A percentile compares a stretch with the other conserved stretches of the same genome.
phyloP scores from a whole-genome alignment of 2,329 filamentous ascomycete genomes.

The Diaporthe amygdali region DNA sequence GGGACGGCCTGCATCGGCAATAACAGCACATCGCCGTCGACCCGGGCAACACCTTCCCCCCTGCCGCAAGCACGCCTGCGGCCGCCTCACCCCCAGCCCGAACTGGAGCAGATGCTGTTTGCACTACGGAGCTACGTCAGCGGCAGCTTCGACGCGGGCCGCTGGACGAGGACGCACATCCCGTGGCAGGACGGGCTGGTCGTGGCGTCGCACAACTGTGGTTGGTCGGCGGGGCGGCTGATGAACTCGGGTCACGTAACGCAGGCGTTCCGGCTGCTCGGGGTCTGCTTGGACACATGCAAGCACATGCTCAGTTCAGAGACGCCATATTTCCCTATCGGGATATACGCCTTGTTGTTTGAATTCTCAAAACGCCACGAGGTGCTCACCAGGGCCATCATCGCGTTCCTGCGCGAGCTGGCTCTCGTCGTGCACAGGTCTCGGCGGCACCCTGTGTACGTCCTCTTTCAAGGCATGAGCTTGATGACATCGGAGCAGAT shows the following conservation, averaged over 20 bases:
- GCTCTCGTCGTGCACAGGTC: background rate
- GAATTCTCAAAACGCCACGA: conserved; percentile 15
- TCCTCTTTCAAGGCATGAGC: background rate
- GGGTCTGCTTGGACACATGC: conserved; percentile 4
- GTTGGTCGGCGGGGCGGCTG: conserved; percentile 5
- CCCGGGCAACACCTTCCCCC: background rate
- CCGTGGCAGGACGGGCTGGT: conserved; percentile 7
- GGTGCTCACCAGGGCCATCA: background rate
- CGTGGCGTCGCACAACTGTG: background rate
- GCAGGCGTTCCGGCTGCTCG: conserved; percentile 2
- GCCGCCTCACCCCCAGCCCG: background rate
- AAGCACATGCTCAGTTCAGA: background rate
- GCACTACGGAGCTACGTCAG: conserved; percentile 2
- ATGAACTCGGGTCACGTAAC: conserved; percentile 11
- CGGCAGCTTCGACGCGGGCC: conserved; percentile 11
- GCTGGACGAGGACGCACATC: conserved; percentile 1
- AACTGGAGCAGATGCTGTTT: background rate
- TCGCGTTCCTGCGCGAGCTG: conserved; percentile 10
- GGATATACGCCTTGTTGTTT: conserved; percentile 8
- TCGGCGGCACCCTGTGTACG: background rate
- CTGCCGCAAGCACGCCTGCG: background rate
- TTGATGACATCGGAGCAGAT: background rate
- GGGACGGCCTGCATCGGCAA: background rate
- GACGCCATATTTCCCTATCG: background rate
- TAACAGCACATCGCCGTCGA: background rate